These are phyloP conservation scores for Cucurbitaria berberidis DNA, from an alignment of 2,329 filamentous ascomycete genomes.

Conservation along the genomic window DNA sequence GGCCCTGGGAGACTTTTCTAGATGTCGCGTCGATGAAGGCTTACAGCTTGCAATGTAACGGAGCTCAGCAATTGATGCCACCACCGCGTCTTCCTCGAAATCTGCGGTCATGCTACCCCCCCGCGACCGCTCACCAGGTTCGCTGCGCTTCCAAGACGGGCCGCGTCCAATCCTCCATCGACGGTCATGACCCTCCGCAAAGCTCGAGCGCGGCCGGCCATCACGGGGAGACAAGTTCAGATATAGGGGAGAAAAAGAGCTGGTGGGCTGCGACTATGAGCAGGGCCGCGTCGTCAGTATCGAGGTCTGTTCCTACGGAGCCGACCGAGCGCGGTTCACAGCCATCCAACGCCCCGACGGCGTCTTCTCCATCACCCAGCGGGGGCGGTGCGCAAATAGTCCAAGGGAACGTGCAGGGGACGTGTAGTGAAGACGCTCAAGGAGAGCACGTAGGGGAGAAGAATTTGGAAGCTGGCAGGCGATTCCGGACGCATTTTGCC, in stretches of 20 bases:
- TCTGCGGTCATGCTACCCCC: constrained; percentile 52
- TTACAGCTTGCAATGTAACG: constrained; percentile 41
- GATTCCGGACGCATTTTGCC: too few species aligned
- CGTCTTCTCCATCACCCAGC: neutral
- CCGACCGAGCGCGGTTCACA: constrained; percentile 1
- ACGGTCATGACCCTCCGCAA: constrained; percentile 14
- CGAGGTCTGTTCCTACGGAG: neutral
- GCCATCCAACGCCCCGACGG: neutral
- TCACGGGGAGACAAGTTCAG: neutral
- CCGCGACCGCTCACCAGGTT: constrained; percentile 48
- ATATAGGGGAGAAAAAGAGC: neutral
- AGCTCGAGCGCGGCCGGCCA: constrained; percentile 5
- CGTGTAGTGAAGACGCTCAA: neutral
- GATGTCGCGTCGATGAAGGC: constrained; percentile 6
- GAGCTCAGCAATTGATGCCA: constrained; percentile 53
- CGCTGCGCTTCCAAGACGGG: constrained; percentile 33
- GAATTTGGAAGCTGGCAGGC: too few species aligned
- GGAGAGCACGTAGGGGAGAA: too few species aligned
- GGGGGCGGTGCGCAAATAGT: neutral
- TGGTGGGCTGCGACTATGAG: constrained; percentile 9
- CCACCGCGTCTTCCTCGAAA: constrained; percentile 50
- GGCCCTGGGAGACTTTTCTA: constrained; percentile 25
- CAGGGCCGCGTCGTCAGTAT: constrained; percentile 1
- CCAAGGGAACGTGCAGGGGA: neutral
- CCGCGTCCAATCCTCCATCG: constrained; percentile 17